Evolutionary conservation across 352 stramenopile genomes (phyloP), one percentile per base, ranked within the genome.

Genomic region (Phytopythium litorale): DNA sequence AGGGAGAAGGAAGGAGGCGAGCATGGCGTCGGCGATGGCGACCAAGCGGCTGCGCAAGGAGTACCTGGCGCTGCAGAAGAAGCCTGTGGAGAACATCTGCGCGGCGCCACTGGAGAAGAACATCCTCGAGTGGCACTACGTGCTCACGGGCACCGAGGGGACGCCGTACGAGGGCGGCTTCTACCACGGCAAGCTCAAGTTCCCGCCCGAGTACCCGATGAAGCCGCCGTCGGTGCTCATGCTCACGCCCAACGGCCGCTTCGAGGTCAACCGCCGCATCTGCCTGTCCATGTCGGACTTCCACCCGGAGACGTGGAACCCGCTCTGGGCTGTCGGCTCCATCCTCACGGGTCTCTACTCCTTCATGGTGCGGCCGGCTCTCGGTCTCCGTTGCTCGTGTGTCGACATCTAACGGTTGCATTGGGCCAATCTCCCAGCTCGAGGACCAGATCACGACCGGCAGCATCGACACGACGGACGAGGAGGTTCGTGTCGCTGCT

Each of bases 51-150:
- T 98, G 57, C 89, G 88, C 33, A 95, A 97, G 68, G 91, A 98
- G 74, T 96, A 97, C 61, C 69, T 94, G 58, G 73, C 79, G 35
- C 66, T 98, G 48, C 73, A 88, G 63, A 95, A 91, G 68, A 91
- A 89, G 56, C 91, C 93, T 18, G 81, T 89, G 62, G 78, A 88
- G 66, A 96, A 95, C 75, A 96, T 98, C 55, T 73, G 75, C 38
- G 89, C 91, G 30, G 74, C 76, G 45, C 92, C 94, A 37, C 70
- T 94, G 64, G 90, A 98, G 76, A 81, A 79, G 62, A 98, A 98
- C 70, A 98, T 99, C 59, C 79, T 98, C 16, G 92, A 98, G 78
- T 98, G 96, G 91, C 92, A 98, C 71, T 98, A 98, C 71, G 92
- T 98, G 18, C 92, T 98, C 66, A 78, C 70, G 30, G 84, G 84